A percentile compares a stretch with the other conserved stretches of the same genome.
Evolutionary conservation across 2,329 filamentous ascomycete species (phyloP).

Genomic region (Botrytis fabae): DNA sequence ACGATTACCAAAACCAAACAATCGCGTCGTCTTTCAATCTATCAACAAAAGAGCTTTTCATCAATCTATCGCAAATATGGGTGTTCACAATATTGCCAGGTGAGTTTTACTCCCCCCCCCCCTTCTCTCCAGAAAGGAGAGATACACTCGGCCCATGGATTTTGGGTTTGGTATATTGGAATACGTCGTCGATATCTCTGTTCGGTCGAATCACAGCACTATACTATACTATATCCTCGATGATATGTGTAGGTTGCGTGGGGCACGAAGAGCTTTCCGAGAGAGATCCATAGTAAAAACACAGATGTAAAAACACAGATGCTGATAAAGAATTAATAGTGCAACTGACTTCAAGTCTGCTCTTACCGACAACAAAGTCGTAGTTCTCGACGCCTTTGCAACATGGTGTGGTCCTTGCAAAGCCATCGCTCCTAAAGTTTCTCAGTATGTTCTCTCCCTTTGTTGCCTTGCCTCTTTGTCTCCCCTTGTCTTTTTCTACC

Average conservation of each 20-base stretch:
- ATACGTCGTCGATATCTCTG: neutral
- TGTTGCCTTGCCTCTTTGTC: conserved; percentile 21
- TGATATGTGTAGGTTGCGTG: neutral
- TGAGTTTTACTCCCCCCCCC: conserved; percentile 34
- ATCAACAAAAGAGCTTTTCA: conserved; percentile 37
- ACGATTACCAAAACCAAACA: conserved; percentile 25
- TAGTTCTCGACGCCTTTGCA: conserved; percentile 85
- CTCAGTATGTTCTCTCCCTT: conserved; percentile 52
- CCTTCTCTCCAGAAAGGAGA: neutral
- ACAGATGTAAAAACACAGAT: neutral
- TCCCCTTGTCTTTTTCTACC: conserved; percentile 20
- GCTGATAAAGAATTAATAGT: conserved; percentile 45
- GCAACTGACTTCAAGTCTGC: conserved; percentile 59
- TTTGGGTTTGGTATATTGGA: neutral
- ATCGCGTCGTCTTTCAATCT: conserved; percentile 14
- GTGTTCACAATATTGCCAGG: conserved; percentile 48
- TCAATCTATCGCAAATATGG: conserved; percentile 46
- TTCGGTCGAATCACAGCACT: neutral
- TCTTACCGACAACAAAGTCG: conserved; percentile 56
- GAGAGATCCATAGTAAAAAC: neutral
- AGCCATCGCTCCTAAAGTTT: conserved; percentile 75
- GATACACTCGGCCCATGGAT: neutral
- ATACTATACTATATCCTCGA: neutral
- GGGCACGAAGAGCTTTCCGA: conserved; percentile 2
- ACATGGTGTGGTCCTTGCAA: conserved; percentile 96